Base-by-base conservation (phyloP, 805 yeast species). In the Jamesozyma jinghongensis region DNA sequence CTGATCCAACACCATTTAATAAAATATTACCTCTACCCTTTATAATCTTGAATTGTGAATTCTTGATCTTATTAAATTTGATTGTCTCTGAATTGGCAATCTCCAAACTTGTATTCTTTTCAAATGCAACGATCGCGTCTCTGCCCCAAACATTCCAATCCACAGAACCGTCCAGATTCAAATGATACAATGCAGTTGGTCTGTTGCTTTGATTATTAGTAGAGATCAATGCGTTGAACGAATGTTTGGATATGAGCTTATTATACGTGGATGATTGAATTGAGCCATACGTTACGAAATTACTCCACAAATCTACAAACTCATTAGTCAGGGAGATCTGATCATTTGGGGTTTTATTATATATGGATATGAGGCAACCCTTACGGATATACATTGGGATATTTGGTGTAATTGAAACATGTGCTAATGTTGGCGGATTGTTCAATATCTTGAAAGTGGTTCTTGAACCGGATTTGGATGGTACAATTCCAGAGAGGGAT, bases 1-100 rank as follows among this genome's bases (percentile, higher is more conserved):
- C 49, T 2, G 62, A 57, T 3, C 56, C 56, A 14, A 36, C 19
- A 16, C 49, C 49, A 29, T 32, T 37, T 3, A 42, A 8, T 6
- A 54, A 41, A 2, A 58, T 49, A 37, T 54, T 57, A 12, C 66
- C 66, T 26, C 64, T 51, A 8, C 66, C 66, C 37, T 50, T 53
- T 4, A 57, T 13, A 5, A 49, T 48, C 19, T 46, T 47, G 37
- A 49, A 58, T 32, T 50, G 31, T 30, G 19, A 19, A 18, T 43
- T 40, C 25, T 28, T 25, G 27, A 34, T 32, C 19, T 48, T 42
- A 19, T 52, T 50, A 22, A 50, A 49, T 11, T 34, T 33, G n/a
- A 29, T 20, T 8, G 33, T 12, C 5, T 30, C 19, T 19, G 40
- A 40, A 25, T 40, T 32, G 6, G 16, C 18, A 35, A 57, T 28